A percentile compares a stretch with the other conserved stretches of the same genome.
Evolutionary conservation across 1,284 basidiomycete species (phyloP).

Genomic region (Porphyrellus sp.): DNA sequence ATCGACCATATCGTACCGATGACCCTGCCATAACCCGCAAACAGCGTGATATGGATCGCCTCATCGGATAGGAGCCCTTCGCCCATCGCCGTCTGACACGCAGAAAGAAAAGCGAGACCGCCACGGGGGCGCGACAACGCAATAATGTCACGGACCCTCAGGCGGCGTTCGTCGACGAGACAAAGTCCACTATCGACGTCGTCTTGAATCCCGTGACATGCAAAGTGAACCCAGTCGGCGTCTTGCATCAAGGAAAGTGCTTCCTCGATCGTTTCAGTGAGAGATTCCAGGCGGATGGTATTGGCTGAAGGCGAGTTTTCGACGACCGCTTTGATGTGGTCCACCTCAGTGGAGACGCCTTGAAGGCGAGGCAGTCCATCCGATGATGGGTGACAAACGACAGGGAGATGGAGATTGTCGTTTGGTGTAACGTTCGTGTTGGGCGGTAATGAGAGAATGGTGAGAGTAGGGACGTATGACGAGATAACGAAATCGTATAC

Average conservation of each 20-base stretch:
- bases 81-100: slow-evolving; percentile 15
- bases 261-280: slow-evolving; percentile 8
- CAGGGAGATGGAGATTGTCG: not conserved
- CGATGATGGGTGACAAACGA: slow-evolving; percentile 8
- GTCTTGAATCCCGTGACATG: slow-evolving; percentile 12
- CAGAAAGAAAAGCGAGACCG: slow-evolving; percentile 16
- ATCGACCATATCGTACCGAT: slow-evolving; percentile 21
- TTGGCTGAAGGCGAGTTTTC: not conserved
- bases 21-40: slow-evolving; percentile 10
- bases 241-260: slow-evolving; percentile 7
- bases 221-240: slow-evolving; percentile 13
- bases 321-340: slow-evolving; percentile 1
- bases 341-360: slow-evolving; percentile 6
- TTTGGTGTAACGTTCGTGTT: not conserved
- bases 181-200: slow-evolving; percentile 9
- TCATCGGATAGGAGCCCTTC: slow-evolving; percentile 9
- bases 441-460: not conserved
- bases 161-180: slow-evolving; percentile 2
- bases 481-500: slow-evolving; percentile 4
- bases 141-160: slow-evolving; percentile 10
- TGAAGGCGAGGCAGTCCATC: slow-evolving; percentile 8
- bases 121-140: slow-evolving; percentile 7
- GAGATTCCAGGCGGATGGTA: slow-evolving; percentile 6
- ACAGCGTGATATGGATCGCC: slow-evolving; percentile 11
- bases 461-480: slow-evolving; percentile 1